phyloP scores from a whole-genome alignment of 2,329 filamentous ascomycete genomes.

The Aspergillus sp. region DNA sequence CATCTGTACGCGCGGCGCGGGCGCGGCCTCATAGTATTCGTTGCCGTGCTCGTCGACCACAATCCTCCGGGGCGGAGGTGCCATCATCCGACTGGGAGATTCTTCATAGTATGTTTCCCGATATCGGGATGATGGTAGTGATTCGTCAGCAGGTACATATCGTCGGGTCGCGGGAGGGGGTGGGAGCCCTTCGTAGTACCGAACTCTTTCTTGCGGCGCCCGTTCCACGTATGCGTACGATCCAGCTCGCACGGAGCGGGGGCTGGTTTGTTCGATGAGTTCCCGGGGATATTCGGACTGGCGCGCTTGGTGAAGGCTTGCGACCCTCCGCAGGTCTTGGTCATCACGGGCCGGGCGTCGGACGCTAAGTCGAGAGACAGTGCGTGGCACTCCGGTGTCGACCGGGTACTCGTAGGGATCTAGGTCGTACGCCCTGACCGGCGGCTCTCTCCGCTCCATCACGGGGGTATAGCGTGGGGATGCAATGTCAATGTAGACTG shows the following conservation, averaged over 20 bases:
- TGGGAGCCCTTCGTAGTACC: slow-evolving; percentile 39
- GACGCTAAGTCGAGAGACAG: slow-evolving; percentile 39
- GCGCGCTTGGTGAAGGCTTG: slow-evolving; percentile 46
- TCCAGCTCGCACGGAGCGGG: slow-evolving; percentile 34
- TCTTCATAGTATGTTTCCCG: slow-evolving; percentile 44
- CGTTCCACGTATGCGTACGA: slow-evolving; percentile 43
- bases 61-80: slow-evolving; percentile 63
- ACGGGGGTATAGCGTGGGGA: slow-evolving; percentile 40
- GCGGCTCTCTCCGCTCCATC: slow-evolving; percentile 32
- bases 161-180: slow-evolving; percentile 30
- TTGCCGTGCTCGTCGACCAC: slow-evolving; percentile 81
- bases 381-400: slow-evolving; percentile 36
- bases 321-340: slow-evolving; percentile 46
- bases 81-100: slow-evolving; percentile 48
- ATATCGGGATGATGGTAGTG: slow-evolving; percentile 33
- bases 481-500: slow-evolving; percentile 49
- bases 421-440: slow-evolving; percentile 32
- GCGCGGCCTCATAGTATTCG: slow-evolving; percentile 65
- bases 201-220: slow-evolving; percentile 34
- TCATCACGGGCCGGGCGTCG: slow-evolving; percentile 42
- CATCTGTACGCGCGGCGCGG: slow-evolving; percentile 34
- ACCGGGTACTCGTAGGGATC: slow-evolving; percentile 33
- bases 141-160: slow-evolving; percentile 38
- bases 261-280: slow-evolving; percentile 45
- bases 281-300: slow-evolving; percentile 43